These are phyloP conservation scores for Apiotrichum brassicae DNA, from an alignment of 1,284 basidiomycete species.

Conservation along the genomic window DNA sequence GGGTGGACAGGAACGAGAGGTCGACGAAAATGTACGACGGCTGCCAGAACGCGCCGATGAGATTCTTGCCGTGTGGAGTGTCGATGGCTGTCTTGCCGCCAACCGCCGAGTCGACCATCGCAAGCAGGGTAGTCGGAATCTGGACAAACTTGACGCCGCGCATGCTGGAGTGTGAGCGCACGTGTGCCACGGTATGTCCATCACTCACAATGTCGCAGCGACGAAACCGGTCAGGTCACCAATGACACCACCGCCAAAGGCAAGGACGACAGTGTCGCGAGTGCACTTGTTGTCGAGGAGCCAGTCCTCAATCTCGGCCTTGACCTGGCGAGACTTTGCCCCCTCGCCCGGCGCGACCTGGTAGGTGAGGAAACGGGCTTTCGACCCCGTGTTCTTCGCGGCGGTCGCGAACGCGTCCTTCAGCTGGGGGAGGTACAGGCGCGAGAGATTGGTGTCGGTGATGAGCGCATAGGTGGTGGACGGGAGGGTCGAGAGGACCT, in stretches of 20 bases:
- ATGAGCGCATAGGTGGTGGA: constrained; percentile 88
- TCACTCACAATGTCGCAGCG: constrained; percentile 88
- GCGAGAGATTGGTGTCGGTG: constrained; percentile 84
- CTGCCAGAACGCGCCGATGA: constrained; percentile 98
- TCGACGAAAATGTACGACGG: constrained; percentile 97
- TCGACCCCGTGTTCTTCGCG: constrained; percentile 39
- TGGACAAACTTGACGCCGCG: constrained; percentile 87
- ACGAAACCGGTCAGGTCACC: constrained; percentile 95
- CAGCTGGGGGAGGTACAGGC: constrained; percentile 66
- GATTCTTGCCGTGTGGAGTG: constrained; percentile 92
- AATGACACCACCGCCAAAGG: constrained; percentile 93
- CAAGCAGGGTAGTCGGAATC: constrained; percentile 91
- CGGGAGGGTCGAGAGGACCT: constrained; percentile 65
- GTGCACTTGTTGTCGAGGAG: constrained; percentile 82
- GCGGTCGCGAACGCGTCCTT: constrained; percentile 59
- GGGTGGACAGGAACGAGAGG: constrained; percentile 87
- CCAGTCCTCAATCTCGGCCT: constrained; percentile 92
- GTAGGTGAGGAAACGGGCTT: constrained; percentile 68
- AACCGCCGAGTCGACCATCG: constrained; percentile 97
- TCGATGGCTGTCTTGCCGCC: constrained; percentile 99
- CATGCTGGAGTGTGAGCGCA: constrained; percentile 55
- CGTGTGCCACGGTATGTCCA: not conserved
- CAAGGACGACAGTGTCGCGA: constrained; percentile 85
- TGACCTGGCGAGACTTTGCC: constrained; percentile 83
- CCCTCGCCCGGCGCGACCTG: constrained; percentile 86